Evolutionary conservation across 306 rosid genomes (phyloP).

Genomic region (Dalbergia oliveri): DNA sequence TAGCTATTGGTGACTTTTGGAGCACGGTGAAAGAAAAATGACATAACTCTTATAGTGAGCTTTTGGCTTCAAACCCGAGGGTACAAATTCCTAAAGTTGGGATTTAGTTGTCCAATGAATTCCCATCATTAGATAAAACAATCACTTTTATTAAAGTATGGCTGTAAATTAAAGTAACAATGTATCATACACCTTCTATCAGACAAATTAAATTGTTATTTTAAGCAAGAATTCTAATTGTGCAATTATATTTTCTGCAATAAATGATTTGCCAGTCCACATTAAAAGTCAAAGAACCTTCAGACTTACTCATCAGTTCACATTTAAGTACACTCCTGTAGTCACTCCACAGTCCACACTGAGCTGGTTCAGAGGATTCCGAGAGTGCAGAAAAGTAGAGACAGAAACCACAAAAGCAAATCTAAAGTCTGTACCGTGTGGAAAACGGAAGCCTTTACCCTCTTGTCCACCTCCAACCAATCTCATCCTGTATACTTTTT

Average conservation of each 20-base stretch:
- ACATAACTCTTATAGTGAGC: background rate
- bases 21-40: too few relatives aligned
- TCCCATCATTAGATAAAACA: background rate
- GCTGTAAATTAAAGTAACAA: background rate
- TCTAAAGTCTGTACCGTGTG: conserved; percentile 50
- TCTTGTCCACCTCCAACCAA: conserved; percentile 28
- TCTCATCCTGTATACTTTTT: conserved; percentile 29
- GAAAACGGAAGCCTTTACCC: conserved; percentile 60
- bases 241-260: background rate
- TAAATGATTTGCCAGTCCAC: conserved; percentile 4
- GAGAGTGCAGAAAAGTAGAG: conserved; percentile 39
- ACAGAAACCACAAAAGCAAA: conserved; percentile 52
- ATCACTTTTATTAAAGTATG: background rate
- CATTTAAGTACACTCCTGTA: conserved; percentile 32
- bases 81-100: background rate
- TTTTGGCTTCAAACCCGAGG: background rate
- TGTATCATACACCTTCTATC: background rate
- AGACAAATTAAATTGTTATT: background rate
- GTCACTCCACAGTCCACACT: conserved; percentile 43
- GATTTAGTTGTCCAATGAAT: background rate
- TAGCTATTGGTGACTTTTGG: too few relatives aligned
- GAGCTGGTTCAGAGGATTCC: conserved; percentile 76
- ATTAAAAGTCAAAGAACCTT: conserved; percentile 42
- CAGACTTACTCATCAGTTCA: conserved; percentile 29
- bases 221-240: background rate